phyloP scores from a whole-genome alignment of 257 asterid species.

The Osmanthus fragrans region DNA sequence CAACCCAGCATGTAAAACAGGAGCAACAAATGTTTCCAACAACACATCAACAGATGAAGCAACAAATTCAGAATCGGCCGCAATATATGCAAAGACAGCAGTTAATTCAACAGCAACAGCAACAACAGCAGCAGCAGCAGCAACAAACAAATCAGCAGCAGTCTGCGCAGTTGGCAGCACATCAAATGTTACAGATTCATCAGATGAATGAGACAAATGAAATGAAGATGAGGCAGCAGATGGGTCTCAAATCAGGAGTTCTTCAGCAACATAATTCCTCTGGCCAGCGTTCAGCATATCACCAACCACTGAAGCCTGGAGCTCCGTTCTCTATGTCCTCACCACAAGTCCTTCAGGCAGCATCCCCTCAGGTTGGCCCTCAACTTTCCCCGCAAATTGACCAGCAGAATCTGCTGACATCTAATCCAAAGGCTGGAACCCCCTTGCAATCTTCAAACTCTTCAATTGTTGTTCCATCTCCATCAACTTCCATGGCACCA shows the following conservation, averaged over 20 bases:
- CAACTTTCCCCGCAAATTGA: conserved; percentile 90
- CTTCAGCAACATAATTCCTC: conserved; percentile 62
- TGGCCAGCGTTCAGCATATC: conserved; percentile 69
- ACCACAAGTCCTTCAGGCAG: conserved; percentile 74
- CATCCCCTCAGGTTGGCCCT: conserved; percentile 77
- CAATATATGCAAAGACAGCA: conserved; percentile 61
- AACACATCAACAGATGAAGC: conserved; percentile 61
- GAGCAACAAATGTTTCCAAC: conserved; percentile 69
- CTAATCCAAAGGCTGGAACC: conserved; percentile 71
- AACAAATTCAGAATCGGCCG: conserved; percentile 70
- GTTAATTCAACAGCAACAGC: conserved; percentile 67
- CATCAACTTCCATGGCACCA: conserved; percentile 90
- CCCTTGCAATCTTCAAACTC: conserved; percentile 85
- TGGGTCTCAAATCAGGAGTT: conserved; percentile 69
- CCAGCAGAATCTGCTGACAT: conserved; percentile 66
- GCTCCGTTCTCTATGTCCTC: conserved; percentile 63
- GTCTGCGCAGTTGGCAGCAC: conserved; percentile 54
- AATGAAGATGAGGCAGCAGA: conserved; percentile 80
- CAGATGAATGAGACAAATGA: conserved; percentile 76
- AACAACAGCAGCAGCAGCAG: conserved; percentile 67
- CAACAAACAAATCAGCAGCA: conserved; percentile 57
- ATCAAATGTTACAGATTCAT: conserved; percentile 65
- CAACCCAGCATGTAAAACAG: conserved; percentile 74
- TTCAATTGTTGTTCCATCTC: conserved; percentile 82
- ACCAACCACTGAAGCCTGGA: conserved; percentile 70